A percentile compares a stretch with the other conserved stretches of the same genome.
These are phyloP conservation scores for Neonectria ditissima DNA, from an alignment of 2,329 filamentous ascomycete species.

Conservation along the genomic window DNA sequence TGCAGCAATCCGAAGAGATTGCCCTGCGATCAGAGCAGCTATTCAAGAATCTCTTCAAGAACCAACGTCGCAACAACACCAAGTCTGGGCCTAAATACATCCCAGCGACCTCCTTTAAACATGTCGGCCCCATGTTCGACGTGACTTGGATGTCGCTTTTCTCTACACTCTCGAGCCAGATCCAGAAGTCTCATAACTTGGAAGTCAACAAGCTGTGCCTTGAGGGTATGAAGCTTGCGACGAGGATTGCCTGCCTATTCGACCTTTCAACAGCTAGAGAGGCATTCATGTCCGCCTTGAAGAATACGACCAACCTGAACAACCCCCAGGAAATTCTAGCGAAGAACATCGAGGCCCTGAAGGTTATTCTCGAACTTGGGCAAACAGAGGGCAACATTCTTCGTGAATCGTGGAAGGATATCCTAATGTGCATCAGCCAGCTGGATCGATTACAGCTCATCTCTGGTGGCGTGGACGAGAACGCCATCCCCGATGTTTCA, in stretches of 20 bases:
- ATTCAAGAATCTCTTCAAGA: conserved; percentile 92
- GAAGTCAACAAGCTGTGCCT: conserved; percentile 93
- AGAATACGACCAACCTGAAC: conserved; percentile 94
- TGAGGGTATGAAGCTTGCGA: conserved; percentile 94
- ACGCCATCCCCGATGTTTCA: conserved; percentile 89
- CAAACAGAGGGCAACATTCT: conserved; percentile 92
- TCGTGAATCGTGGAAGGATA: conserved; percentile 92
- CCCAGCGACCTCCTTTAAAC: conserved; percentile 90
- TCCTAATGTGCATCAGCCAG: conserved; percentile 94
- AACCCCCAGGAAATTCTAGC: conserved; percentile 95
- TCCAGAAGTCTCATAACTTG: conserved; percentile 92
- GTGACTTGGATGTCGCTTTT: conserved; percentile 99
- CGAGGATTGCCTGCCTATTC: conserved; percentile 92
- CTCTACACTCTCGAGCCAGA: conserved; percentile 91
- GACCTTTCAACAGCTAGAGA: conserved; percentile 93
- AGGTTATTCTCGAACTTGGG: conserved; percentile 90
- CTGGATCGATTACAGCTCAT: conserved; percentile 95
- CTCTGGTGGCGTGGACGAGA: conserved; percentile 93
- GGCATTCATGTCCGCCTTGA: conserved; percentile 92
- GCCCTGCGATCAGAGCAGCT: conserved; percentile 79
- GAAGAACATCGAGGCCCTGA: conserved; percentile 96
- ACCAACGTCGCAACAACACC: conserved; percentile 83
- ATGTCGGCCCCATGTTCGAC: conserved; percentile 98
- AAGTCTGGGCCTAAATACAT: conserved; percentile 82
- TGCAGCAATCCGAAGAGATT: conserved; percentile 96